Base-by-base conservation (phyloP, 805 yeast genomes). In the Osmozyma mogii region DNA sequence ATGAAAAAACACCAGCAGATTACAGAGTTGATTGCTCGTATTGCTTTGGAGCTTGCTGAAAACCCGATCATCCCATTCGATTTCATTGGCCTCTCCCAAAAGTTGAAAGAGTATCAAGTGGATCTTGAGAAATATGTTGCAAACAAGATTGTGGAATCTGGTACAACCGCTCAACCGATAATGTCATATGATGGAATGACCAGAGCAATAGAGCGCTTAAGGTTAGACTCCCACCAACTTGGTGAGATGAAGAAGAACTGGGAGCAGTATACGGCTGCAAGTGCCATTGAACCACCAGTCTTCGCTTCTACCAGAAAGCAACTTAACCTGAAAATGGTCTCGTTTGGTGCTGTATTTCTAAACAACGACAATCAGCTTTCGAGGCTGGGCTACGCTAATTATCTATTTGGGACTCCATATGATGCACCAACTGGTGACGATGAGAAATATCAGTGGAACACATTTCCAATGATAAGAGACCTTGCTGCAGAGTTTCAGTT, bases 401-500 rank as follows among this genome's bases (percentile, higher is more conserved):
- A 68, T 1, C 42, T 87, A 4, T 74, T 74, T 50, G 96, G 95
- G 0, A 79, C 82, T 5, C 75, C 82, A 27, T 47, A 66, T 29
- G 58, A 66, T 45, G 71, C 75, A 5, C 84, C 85, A 0, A 47
- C 46, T 7, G 36, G 32, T 2, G 43, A 45, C 5, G 41, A 43
- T 23, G 47, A 45, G 8, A 54, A 54, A 9, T 65, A 57, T 36
- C 59, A 69, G 22, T 70, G 80, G 69, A 75, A 77, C 54, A 66
- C 82, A 2, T 85, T 82, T 48, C 96, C 96, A 0, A 70, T 71
- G 4, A 68, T 87, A 2, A 66, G 94, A 37, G 95, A 87, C 8
- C 17, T 27, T 19, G 16, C 19, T 9, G 61, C 59, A 24, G 50
- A 49, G 2, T 58, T 61, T 0, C 70, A 76, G 35, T 70, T 72